Evolutionary conservation across 441 rosid species (phyloP).

Genomic region (Croton setiger): DNA sequence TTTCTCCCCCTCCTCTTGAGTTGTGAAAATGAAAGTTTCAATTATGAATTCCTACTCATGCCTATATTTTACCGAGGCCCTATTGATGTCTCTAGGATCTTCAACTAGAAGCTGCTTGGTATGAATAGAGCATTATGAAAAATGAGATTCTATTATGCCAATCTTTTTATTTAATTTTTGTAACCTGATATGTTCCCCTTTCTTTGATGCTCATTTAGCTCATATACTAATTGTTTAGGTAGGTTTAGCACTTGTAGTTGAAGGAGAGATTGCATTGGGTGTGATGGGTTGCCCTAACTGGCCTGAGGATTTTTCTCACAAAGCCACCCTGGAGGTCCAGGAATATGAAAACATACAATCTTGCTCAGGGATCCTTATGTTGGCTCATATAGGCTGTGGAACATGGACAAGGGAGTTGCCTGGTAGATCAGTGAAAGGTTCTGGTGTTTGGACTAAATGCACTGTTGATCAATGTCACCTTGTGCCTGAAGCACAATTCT

Average conservation of each 20-base stretch:
- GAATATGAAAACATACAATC: conserved; percentile 22
- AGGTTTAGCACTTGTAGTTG: conserved; percentile 83
- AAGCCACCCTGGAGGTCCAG: conserved; percentile 23
- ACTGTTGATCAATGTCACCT: conserved; percentile 52
- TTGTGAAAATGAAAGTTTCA: neutral
- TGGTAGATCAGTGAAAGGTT: conserved; percentile 28
- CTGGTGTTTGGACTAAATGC: conserved; percentile 62
- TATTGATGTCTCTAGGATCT: neutral
- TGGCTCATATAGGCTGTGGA: conserved; percentile 76
- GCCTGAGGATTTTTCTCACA: conserved; percentile 34
- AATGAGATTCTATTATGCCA: neutral
- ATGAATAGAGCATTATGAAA: neutral
- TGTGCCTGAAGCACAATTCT: conserved; percentile 58
- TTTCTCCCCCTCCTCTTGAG: neutral
- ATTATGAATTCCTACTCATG: neutral
- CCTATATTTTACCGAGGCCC: neutral
- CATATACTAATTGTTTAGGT: conserved; percentile 44
- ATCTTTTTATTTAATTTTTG: neutral
- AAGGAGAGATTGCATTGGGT: conserved; percentile 70
- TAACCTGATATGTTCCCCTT: conserved; percentile 1
- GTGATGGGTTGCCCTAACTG: conserved; percentile 94
- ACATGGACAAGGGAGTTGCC: conserved; percentile 53
- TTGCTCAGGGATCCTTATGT: conserved; percentile 55
- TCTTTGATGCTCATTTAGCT: conserved; percentile 9
- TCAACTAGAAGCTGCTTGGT: neutral